Conservation (phyloP, 768 basidiomycete species). For the Ramaria rubella region DNA sequence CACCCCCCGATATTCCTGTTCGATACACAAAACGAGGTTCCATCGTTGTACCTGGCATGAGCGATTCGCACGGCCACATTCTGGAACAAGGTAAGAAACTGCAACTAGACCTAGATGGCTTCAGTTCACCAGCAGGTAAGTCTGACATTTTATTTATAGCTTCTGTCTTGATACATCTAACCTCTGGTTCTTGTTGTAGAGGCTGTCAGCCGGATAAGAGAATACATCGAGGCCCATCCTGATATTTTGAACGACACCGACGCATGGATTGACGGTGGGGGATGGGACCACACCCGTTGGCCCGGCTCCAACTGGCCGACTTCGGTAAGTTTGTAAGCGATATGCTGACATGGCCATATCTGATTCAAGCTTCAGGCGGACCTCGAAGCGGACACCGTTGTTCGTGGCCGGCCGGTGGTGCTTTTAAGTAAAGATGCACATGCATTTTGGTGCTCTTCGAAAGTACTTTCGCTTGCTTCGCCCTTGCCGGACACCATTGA, state of each 20-base stretch:
- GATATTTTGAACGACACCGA: constrained; percentile 6
- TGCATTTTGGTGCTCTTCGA: constrained; percentile 9
- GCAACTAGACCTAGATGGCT: constrained; percentile 56
- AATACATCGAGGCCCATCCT: constrained; percentile 7
- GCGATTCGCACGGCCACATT: constrained; percentile 79
- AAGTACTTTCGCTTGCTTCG: neutral
- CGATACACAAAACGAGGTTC: constrained; percentile 36
- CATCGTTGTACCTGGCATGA: constrained; percentile 58
- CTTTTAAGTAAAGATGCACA: constrained; percentile 12
- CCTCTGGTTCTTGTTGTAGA: neutral
- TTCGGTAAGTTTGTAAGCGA: neutral
- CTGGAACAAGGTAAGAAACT: constrained; percentile 66
- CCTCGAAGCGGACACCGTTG: constrained; percentile 6
- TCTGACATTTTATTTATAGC: neutral
- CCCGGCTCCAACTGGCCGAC: constrained; percentile 3
- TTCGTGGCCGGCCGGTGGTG: constrained; percentile 6
- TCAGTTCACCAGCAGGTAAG: constrained; percentile 53
- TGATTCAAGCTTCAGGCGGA: constrained; percentile 1
- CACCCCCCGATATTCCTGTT: neutral
- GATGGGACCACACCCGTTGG: constrained; percentile 11
- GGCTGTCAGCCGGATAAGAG: neutral
- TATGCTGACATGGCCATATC: neutral
- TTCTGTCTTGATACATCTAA: no score
- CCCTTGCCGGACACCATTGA: constrained; percentile 5
- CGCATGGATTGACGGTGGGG: constrained; percentile 8